Percentiles rank a stretch among this genome's conserved stretches.
phyloP scores from a whole-genome alignment of 2,329 filamentous ascomycete genomes.

The Apiospora aurea region DNA sequence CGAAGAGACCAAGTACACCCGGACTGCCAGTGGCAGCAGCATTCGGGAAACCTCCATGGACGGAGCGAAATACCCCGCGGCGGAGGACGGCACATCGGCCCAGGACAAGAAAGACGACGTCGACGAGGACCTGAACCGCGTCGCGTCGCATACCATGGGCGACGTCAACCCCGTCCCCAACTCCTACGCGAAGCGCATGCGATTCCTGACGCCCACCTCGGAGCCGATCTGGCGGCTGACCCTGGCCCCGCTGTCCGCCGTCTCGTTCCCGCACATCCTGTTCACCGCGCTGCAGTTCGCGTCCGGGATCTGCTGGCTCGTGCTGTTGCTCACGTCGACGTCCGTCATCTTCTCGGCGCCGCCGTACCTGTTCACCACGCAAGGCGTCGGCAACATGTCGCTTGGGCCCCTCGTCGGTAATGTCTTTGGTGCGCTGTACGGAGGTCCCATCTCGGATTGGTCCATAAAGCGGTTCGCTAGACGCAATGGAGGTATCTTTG shows the following conservation, averaged over 20 bases:
- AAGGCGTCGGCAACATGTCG: slow-evolving; percentile 40
- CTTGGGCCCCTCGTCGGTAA: slow-evolving; percentile 46
- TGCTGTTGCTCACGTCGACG: slow-evolving; percentile 40
- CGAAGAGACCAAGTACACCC: slow-evolving; percentile 40
- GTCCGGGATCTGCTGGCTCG: slow-evolving; percentile 45
- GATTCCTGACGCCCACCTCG: slow-evolving; percentile 21
- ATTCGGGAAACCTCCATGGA: background rate
- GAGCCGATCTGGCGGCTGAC: slow-evolving; percentile 22
- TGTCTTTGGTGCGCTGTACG: slow-evolving; percentile 47
- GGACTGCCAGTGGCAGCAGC: background rate
- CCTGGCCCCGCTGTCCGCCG: slow-evolving; percentile 8
- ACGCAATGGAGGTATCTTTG: slow-evolving; percentile 50
- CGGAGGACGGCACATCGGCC: background rate
- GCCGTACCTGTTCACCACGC: slow-evolving; percentile 39
- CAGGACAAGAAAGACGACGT: slow-evolving; percentile 22
- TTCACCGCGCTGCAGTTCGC: slow-evolving; percentile 50
- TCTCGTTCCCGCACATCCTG: slow-evolving; percentile 47
- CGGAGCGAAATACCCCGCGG: background rate
- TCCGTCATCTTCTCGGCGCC: slow-evolving; percentile 46
- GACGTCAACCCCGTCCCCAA: background rate
- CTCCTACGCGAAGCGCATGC: slow-evolving; percentile 25
- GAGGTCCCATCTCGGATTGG: slow-evolving; percentile 48
- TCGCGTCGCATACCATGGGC: background rate
- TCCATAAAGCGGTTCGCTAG: slow-evolving; percentile 46
- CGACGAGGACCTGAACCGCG: background rate